Evolutionary conservation across 2,329 filamentous ascomycete species (phyloP).

Genomic region (Cladophialophora chaetospira): DNA sequence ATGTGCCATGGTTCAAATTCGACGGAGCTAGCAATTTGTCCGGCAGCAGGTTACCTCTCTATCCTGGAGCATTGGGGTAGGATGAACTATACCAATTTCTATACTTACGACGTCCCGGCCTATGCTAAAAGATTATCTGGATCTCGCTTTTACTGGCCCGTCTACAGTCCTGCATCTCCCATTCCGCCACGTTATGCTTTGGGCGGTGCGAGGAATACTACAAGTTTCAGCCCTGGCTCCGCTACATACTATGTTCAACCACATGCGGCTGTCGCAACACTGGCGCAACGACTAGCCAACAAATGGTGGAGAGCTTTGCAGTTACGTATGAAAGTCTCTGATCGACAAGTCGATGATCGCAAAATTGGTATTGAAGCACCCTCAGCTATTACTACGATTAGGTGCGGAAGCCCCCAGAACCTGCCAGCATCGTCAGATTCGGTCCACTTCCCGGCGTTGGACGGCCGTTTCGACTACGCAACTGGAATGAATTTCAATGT

Average conservation of each 20-base stretch:
- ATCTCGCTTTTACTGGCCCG: slow-evolving; percentile 13
- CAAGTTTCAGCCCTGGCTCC: not conserved
- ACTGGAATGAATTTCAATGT: not conserved
- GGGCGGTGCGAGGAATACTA: not conserved
- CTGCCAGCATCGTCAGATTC: not conserved
- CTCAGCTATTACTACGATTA: slow-evolving; percentile 2
- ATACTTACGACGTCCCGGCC: slow-evolving; percentile 7
- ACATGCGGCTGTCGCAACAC: slow-evolving; percentile 7
- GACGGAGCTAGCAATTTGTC: slow-evolving; percentile 7
- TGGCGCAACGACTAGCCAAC: slow-evolving; percentile 8
- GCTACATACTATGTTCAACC: slow-evolving; percentile 13
- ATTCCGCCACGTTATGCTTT: slow-evolving; percentile 10
- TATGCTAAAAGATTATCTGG: slow-evolving; percentile 12
- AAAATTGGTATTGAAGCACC: not conserved
- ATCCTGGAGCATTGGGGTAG: slow-evolving; percentile 13
- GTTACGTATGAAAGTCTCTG: not conserved
- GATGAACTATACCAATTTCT: slow-evolving; percentile 8
- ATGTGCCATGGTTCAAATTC: slow-evolving; percentile 3
- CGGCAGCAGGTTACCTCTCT: slow-evolving; percentile 13
- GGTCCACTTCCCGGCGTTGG: slow-evolving; percentile 10
- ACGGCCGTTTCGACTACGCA: slow-evolving; percentile 11
- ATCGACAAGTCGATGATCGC: slow-evolving; percentile 12
- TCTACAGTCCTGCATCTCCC: slow-evolving; percentile 7
- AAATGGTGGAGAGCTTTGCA: slow-evolving; percentile 12
- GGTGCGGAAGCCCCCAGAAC: not conserved